Base-by-base conservation (phyloP, 306 rosid species). In the Dryas octopetala region DNA sequence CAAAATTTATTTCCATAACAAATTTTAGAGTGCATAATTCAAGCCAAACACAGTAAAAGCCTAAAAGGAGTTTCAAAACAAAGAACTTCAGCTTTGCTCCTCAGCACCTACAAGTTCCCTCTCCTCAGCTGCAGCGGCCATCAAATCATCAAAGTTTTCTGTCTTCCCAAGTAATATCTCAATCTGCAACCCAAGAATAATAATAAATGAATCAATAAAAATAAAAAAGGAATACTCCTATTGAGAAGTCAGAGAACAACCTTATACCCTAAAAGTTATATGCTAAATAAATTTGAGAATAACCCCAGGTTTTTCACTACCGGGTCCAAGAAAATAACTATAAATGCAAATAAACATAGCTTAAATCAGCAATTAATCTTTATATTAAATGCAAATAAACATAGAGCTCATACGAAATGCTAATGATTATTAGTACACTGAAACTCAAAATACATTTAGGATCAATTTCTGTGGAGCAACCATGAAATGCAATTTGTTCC, bases 91-190 rank as follows among this genome's bases (percentile, higher is more conserved):
- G 83, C 71, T 79, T 49, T 68, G 75, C 58, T 73, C 83, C 28
- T 68, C 79, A 7, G 70, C 71, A 41, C 45, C 71, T 67, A 66
- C 66, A 70, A 48, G 41, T 45, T 78, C 85, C 78, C 76, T 78
- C 79, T 82, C 86, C 80, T 78, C 88, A 1, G 80, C 78, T n/a
- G 88, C 88, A 12, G 88, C 88, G 0, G 85, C 88, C 88, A 84
- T 84, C 78, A 84, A 78, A 16, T 81, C 88, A 5, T 84, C 88
- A 4, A 84, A 84, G 77, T 81, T 78, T 66, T 69, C 85, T 8
- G 88, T 65, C 48, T 84, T 84, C 15, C 88, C 85, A 43, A 84
- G 87, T 44, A 84, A 12, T 52, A 84, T 80, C 60, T 84, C 87
- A 38, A 84, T 84, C 87, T 80, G 61, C 5, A 58, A 43, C 67